Evolutionary conservation across 78 protist species (phyloP).

Genomic region (Dictyostelium capitatum): DNA sequence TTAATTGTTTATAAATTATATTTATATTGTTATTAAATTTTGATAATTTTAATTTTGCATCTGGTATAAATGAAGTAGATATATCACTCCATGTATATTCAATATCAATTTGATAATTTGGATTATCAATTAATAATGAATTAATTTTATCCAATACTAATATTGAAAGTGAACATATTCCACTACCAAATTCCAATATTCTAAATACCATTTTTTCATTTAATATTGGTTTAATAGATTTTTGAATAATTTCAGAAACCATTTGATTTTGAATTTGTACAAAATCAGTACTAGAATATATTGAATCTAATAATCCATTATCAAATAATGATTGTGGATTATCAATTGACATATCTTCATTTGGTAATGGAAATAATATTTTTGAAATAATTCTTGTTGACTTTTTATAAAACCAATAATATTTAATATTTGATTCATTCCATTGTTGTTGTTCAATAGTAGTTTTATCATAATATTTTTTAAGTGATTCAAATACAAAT

Average conservation of each 20-base stretch:
- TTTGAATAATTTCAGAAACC: not conserved
- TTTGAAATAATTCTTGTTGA: not conserved
- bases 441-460: not conserved
- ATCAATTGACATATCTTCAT: not conserved
- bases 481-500: not conserved
- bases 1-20: not conserved
- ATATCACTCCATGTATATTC: conserved; percentile 37
- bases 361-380: conserved; percentile 16
- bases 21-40: not conserved
- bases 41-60: not conserved
- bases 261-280: not conserved
- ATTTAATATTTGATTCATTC: not conserved
- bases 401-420: not conserved
- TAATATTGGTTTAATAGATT: not conserved
- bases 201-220: not conserved
- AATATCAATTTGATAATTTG: conserved; percentile 11
- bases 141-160: not conserved
- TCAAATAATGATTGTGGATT: not conserved
- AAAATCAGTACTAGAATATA: not conserved
- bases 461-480: not conserved
- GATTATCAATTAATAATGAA: not conserved
- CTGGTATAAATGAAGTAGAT: not conserved
- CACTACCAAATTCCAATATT: conserved; percentile 35
- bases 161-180: not conserved
- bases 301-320: not conserved